A percentile compares a stretch with the other conserved stretches of the same genome.
phyloP scores from a whole-genome alignment of 805 yeast species.

The Sugiyamaella smithiae region DNA sequence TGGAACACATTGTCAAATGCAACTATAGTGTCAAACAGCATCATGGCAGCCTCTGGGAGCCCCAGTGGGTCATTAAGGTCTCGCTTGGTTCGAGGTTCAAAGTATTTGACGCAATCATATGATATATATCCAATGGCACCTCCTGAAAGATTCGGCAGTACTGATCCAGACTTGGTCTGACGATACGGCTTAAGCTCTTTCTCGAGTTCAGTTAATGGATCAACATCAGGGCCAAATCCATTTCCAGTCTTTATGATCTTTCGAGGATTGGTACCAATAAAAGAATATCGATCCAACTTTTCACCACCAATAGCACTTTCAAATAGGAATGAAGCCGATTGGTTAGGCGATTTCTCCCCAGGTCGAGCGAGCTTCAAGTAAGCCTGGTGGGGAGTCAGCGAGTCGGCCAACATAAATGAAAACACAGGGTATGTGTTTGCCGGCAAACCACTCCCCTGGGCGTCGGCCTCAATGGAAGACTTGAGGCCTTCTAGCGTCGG shows the following conservation, averaged over 20 bases:
- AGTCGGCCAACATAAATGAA: conserved; percentile 68
- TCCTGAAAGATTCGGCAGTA: conserved; percentile 81
- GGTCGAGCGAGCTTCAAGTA: conserved; percentile 79
- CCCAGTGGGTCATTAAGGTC: conserved; percentile 71
- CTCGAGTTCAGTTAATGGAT: conserved; percentile 76
- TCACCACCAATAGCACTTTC: conserved; percentile 91
- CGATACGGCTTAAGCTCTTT: conserved; percentile 60
- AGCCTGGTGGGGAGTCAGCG: conserved; percentile 85
- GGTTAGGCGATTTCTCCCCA: conserved; percentile 35
- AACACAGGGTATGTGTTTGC: conserved; percentile 77
- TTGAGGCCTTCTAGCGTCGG: conserved; percentile 50
- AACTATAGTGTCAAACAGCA: conserved; percentile 86
- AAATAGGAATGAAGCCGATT: conserved; percentile 66
- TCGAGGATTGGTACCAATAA: conserved; percentile 82
- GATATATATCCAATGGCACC: conserved; percentile 97
- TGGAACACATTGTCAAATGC: conserved; percentile 95
- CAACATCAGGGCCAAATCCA: conserved; percentile 58
- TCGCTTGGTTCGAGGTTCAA: conserved; percentile 86
- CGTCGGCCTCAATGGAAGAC: conserved; percentile 36
- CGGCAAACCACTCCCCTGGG: conserved; percentile 33
- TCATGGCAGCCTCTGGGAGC: conserved; percentile 87
- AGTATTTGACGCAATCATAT: conserved; percentile 94
- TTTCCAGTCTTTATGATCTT: conserved; percentile 84
- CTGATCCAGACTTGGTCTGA: conserved; percentile 50
- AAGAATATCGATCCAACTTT: conserved; percentile 83